phyloP scores from a whole-genome alignment of 176 grass and related monocot genomes.

The Cocos nucifera region DNA sequence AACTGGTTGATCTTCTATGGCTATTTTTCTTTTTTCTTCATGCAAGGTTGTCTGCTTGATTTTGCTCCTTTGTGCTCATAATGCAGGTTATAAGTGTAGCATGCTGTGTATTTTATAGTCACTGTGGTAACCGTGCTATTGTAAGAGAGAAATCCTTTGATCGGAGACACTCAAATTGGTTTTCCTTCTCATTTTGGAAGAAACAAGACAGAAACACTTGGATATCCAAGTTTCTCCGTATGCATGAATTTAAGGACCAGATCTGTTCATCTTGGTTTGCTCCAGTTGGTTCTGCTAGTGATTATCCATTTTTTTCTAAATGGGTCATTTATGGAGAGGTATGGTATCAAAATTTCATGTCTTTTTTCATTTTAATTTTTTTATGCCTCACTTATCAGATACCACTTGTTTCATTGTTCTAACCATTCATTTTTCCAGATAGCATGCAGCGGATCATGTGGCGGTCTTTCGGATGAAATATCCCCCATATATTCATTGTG shows the following conservation, averaged over 20 bases:
- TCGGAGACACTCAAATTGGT: conserved; percentile 64
- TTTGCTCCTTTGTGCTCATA: conserved; percentile 9
- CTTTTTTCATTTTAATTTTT: conserved; percentile 2
- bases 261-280: conserved; percentile 97
- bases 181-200: conserved; percentile 80
- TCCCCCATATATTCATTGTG: conserved; percentile 89
- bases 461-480: conserved; percentile 50
- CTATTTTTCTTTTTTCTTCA: neutral
- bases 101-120: conserved; percentile 95
- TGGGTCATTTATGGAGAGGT: conserved; percentile 98
- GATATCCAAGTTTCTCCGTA: conserved; percentile 51
- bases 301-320: conserved; percentile 93
- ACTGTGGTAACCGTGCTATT: conserved; percentile 83
- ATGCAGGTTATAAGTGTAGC: conserved; percentile 96
- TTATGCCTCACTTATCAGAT: neutral
- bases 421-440: conserved; percentile 50
- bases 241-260: conserved; percentile 95
- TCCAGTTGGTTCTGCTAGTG: conserved; percentile 80
- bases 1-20: neutral
- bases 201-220: conserved; percentile 68
- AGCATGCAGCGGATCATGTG: conserved; percentile 60
- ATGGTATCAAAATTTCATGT: conserved; percentile 6
- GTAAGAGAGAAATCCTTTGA: conserved; percentile 62
- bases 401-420: conserved; percentile 13
- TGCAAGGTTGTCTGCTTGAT: neutral